phyloP scores from a whole-genome alignment of 768 basidiomycete genomes.

The Kwoniella europaea region DNA sequence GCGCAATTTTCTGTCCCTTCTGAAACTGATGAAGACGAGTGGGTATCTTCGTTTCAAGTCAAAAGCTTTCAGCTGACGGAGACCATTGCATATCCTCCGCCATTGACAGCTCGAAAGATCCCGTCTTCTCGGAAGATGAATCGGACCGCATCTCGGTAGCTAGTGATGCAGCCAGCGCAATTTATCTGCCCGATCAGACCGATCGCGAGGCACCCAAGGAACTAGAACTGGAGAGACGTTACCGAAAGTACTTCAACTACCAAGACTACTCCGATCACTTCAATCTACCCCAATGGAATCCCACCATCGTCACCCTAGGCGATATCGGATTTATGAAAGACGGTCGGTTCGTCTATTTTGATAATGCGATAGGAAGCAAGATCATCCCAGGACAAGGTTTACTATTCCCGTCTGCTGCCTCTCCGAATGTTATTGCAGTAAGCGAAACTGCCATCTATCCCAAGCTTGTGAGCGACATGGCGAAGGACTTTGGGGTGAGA shows the following conservation, averaged over 20 bases:
- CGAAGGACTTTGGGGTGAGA: constrained; percentile 57
- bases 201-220: background rate
- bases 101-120: background rate
- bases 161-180: background rate
- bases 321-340: constrained; percentile 12
- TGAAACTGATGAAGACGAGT: background rate
- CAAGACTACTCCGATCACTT: constrained; percentile 7
- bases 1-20: background rate
- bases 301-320: background rate
- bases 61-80: background rate
- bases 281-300: constrained; percentile 16
- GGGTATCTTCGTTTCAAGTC: background rate
- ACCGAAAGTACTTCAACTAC: constrained; percentile 13
- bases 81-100: too few species aligned
- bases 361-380: background rate
- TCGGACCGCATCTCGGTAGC: constrained; percentile 3
- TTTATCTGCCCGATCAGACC: constrained; percentile 4
- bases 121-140: constrained; percentile 1
- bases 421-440: constrained; percentile 3
- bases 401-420: background rate
- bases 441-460: constrained; percentile 31
- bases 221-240: constrained; percentile 1
- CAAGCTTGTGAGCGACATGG: constrained; percentile 39
- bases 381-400: background rate
- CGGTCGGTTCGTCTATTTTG: constrained; percentile 3